Base-by-base conservation (phyloP, 148 eudicot genomes). In the Rhododendron vialii region DNA sequence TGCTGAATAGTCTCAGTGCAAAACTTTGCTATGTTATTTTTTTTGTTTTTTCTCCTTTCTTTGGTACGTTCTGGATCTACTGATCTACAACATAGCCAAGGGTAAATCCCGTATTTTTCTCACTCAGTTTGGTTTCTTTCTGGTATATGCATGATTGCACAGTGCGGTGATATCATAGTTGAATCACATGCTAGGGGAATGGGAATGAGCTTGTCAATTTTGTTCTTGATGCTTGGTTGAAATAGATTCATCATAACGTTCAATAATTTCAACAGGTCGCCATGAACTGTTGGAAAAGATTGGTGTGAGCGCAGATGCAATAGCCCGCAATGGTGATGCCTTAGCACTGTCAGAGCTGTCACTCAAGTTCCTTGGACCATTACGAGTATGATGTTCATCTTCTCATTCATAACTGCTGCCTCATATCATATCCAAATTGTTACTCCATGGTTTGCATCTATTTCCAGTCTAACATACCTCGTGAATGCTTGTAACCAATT, bases 251-350 rank as follows among this genome's bases (percentile, higher is more conserved):
- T 89, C 75, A 36, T 48, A 13, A 48, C 63, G 2, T 38, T 67
- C 74, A 36, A 75, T 78, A 24, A 73, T 84, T 61, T 85, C 36
- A 61, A 82, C 89, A 96, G 99, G 89, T 80, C 96, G 95, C 71
- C 96, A 92, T 88, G 98, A 95, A 86, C 94, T 95, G 80, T 80
- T 95, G 61, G 93, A 93, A 86, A 93, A 87, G 85, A 87, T 96
- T 79, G 99, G 99, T 43, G 61, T 93, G 53, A 95, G 83, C 83
- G 94, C 94, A 79, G 97, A 94, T 84, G 93, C 88, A 80, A 87
- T 95, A 90, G 98, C 99, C 47, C 95, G 94, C 50, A 91, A 73
- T 88, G 99, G 99, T 85, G 92, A 89, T 75, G 94, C 99, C 80
- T 80, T 96, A 80, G 99, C 99, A 80, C 79, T 95, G 67, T 88